These are phyloP conservation scores for Amylocystis lapponica DNA, from an alignment of 768 basidiomycete species.

Conservation along the genomic window DNA sequence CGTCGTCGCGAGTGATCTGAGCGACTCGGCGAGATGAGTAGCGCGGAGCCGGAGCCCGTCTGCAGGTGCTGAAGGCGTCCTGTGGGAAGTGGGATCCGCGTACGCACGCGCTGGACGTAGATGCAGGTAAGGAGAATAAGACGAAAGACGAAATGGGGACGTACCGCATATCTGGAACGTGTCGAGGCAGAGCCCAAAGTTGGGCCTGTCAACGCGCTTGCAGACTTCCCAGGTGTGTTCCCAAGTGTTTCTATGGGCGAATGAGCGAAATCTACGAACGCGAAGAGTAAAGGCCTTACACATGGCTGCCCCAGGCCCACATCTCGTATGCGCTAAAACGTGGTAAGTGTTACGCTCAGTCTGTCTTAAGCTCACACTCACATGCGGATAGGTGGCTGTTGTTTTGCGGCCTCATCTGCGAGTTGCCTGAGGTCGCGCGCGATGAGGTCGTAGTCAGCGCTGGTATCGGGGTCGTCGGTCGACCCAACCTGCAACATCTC, in stretches of 20 bases:
- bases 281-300: slow-evolving; percentile 12
- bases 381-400: slow-evolving; percentile 24
- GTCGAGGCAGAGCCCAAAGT: slow-evolving; percentile 28
- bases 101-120: slow-evolving; percentile 18
- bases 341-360: background rate
- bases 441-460: slow-evolving; percentile 21
- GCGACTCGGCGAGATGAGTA: slow-evolving; percentile 13
- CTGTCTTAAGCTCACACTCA: slow-evolving; percentile 3
- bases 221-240: slow-evolving; percentile 27
- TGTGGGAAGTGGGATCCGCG: slow-evolving; percentile 17
- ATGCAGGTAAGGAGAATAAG: background rate
- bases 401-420: slow-evolving; percentile 20
- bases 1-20: slow-evolving; percentile 15
- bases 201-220: slow-evolving; percentile 22
- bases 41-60: slow-evolving; percentile 12
- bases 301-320: slow-evolving; percentile 28
- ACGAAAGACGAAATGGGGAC: background rate
- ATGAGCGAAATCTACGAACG: background rate
- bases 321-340: slow-evolving; percentile 25
- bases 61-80: slow-evolving; percentile 8
- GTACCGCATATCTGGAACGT: slow-evolving; percentile 27
- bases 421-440: slow-evolving; percentile 23
- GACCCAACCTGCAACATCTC: slow-evolving; percentile 26
- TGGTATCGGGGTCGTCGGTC: slow-evolving; percentile 18
- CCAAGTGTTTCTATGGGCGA: slow-evolving; percentile 22